Base-by-base conservation (phyloP, 2,329 filamentous ascomycete genomes). In the Onygena corvina region DNA sequence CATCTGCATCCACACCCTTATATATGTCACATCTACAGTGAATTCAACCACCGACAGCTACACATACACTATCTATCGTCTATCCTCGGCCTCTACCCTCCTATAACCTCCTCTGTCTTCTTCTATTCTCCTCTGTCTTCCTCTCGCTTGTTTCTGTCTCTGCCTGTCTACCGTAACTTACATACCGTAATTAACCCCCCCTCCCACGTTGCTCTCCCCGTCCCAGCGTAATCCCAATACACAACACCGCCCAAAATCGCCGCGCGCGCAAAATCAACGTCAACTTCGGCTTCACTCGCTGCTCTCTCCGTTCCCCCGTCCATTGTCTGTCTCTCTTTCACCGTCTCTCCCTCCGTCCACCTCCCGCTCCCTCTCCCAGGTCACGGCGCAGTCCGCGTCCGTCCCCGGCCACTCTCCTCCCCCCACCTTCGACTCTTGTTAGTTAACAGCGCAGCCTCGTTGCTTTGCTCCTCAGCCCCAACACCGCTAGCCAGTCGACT, bases 261-360 rank as follows among this genome's bases (percentile, higher is more conserved):
- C 18, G 25, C 25, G 36, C 36, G 36, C 36, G 14, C 21, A 21
- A 23, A 8, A 12, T 40, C 38, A 11, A 42, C 38, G 12, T 27
- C 38, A 23, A 27, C 38, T 27, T 42, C 38, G 27, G 38, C 38
- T 42, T 42, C 38, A 42, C 38, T 29, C 20, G 36, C 25, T 42
- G 38, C 38, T 23, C 21, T 23, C 36, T 42, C 36, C 25, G 36
- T 23, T 21, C 36, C 36, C 16, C 12, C 9, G 36, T 23, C 36
- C 21, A 11, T 6, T 23, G 8, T 9, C 14, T 40, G 21, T 3
- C 18, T 40, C 20, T 18, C 36, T 40, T 38, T 38, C n/a, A 18
- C 34, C 34, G 34, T 16, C 34, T 38, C 18, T 18, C n/a, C n/a
- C 8, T 21, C 20, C 25, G 12, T 40, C 14, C 18, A 9, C 8